Conservation (phyloP, 352 stramenopile species). For the Globisporangium spiculum region DNA sequence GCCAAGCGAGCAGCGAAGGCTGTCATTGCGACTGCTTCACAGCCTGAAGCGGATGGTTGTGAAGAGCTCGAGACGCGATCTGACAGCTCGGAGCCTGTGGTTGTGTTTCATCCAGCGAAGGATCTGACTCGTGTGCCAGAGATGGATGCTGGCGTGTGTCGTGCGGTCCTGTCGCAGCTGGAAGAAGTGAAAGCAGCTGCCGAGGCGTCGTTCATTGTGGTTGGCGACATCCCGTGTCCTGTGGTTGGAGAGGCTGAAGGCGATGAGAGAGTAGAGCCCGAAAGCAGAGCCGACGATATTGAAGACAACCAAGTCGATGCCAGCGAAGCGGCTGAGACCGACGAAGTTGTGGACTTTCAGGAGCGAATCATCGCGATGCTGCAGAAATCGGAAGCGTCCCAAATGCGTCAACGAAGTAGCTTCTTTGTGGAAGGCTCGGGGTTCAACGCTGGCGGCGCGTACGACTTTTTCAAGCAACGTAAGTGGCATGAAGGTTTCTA, state of each 20-base stretch:
- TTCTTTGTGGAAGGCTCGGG: slow-evolving; percentile 43
- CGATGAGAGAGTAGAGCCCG: slow-evolving; percentile 6
- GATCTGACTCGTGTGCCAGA: slow-evolving; percentile 31
- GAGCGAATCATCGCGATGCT: slow-evolving; percentile 53
- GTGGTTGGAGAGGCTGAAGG: slow-evolving; percentile 23
- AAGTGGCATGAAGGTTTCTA: slow-evolving; percentile 22
- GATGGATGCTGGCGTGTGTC: slow-evolving; percentile 48
- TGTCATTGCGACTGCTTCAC: background rate
- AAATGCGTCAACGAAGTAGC: slow-evolving; percentile 39
- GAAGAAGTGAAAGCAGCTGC: slow-evolving; percentile 33
- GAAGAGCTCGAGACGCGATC: slow-evolving; percentile 13
- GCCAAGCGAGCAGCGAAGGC: slow-evolving; percentile 16
- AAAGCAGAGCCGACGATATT: background rate
- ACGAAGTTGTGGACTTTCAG: slow-evolving; percentile 42
- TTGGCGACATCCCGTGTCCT: slow-evolving; percentile 57
- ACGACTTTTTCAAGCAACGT: slow-evolving; percentile 74
- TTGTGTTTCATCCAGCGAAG: slow-evolving; percentile 42
- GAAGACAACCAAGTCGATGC: background rate
- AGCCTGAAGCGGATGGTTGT: slow-evolving; percentile 27
- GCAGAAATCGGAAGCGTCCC: slow-evolving; percentile 43
- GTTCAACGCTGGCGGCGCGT: slow-evolving; percentile 54
- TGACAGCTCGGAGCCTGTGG: slow-evolving; percentile 20
- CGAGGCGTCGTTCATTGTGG: slow-evolving; percentile 38
- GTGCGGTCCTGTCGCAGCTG: slow-evolving; percentile 50
- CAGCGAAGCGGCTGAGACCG: background rate